Base-by-base conservation (phyloP, 129 eudicot genomes). In the Saposhnikovia divaricata region DNA sequence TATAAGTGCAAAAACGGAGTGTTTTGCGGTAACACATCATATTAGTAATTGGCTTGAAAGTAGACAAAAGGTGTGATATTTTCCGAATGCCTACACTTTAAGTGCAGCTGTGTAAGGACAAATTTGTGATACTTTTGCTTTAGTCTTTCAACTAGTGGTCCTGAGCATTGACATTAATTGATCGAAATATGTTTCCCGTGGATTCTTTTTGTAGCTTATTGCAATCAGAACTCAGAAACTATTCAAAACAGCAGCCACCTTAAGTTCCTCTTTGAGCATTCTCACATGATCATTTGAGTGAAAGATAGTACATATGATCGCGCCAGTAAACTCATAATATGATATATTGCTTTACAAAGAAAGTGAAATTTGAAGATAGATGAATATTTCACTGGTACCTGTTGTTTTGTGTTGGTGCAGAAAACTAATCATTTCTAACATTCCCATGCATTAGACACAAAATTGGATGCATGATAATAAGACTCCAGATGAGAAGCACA, bases 31-130 rank as follows among this genome's bases (percentile, higher is more conserved):
- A 50, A 38, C 77, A 65, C 81, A 83, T 1, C 10, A 44, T 44
- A 44, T 44, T 44, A 1, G 87, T 90, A 77, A 97, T 90, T 92
- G 86, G 89, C 97, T 95, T 95, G 87, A 57, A 95, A 95, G 96
- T 86, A 82, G 68, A 19, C 85, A 86, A 92, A 86, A 95, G 77
- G 83, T 81, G 86, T 37, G 57, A 75, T 63, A 87, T 80, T 86
- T 84, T 85, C 88, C 74, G 80, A 84, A 87, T 86, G 93, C 84
- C 87, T 74, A 86, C 79, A 84, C 93, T 92, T 92, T 78, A 92
- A 89, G 63, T 53, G 27, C 63, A 53, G 3, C 63, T 19, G 97
- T 81, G 93, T 85, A 90, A 92, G 93, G 77, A 85, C 85, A 21
- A 11, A 76, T 55, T 46, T 61, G 76, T 83, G 61, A 53, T 48